Evolutionary conservation across 169 alveolate species (phyloP).

Genomic region (Condylostoma magnum): DNA sequence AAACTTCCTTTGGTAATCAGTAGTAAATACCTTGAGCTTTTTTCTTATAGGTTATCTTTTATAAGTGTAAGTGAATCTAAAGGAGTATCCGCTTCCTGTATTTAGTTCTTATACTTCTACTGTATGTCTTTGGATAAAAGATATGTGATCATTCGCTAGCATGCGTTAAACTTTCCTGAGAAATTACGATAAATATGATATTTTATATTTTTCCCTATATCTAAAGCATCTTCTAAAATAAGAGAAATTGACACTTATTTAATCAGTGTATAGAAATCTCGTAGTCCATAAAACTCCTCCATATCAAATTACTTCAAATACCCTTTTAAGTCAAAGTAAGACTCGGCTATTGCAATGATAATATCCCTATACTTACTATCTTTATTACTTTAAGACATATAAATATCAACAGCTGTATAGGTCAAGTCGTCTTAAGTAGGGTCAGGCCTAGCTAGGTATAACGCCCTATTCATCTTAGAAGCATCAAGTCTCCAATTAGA

Average conservation of each 20-base stretch:
- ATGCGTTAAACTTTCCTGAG: too few relatives aligned
- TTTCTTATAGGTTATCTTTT: not conserved
- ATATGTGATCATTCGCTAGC: too few relatives aligned
- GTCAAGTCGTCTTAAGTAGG: conserved; percentile 42
- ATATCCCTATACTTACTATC: conserved; percentile 39
- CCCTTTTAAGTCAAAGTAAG: not conserved
- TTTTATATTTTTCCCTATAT: not conserved
- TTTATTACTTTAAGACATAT: conserved; percentile 32
- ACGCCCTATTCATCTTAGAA: conserved; percentile 65
- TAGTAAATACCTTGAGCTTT: not conserved
- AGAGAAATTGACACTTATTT: not conserved
- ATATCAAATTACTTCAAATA: not conserved
- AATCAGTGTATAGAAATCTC: conserved; percentile 17
- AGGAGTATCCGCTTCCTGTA: too few relatives aligned
- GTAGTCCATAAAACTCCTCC: conserved; percentile 2
- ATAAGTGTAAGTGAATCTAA: not conserved
- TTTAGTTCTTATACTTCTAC: not conserved
- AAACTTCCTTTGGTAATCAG: not conserved
- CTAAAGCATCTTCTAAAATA: not conserved
- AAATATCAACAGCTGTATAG: conserved; percentile 58
- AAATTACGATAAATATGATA: not conserved
- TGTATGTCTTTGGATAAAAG: not conserved
- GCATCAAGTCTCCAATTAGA: conserved; percentile 72
- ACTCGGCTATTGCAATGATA: not conserved
- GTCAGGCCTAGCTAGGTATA: conserved; percentile 48